Base-by-base conservation (phyloP, 2,329 filamentous ascomycete species). In the Colletotrichum filicis region DNA sequence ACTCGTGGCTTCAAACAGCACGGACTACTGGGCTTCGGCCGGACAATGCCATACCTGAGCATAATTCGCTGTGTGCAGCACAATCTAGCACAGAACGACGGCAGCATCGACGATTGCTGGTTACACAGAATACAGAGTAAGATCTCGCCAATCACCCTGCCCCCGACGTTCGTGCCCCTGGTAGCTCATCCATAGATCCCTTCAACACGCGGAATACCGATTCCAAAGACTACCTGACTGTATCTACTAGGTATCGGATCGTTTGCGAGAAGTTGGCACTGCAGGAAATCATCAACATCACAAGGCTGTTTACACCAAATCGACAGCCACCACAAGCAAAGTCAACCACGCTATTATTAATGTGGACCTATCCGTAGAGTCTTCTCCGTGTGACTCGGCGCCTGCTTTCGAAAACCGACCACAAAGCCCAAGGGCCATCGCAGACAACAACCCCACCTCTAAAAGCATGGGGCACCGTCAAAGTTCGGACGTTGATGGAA, bases 51-150 rank as follows among this genome's bases (percentile, higher is more conserved):
- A 49, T 49, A 19, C 42, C 16, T 70, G 49, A 69, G 58, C 59
- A 59, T 28, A 12, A 16, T 62, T 42, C n/a, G 52, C 57, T 63
- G 30, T 52, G 49, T 57, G 32, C 58, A 59, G 69, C 53, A 58
- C 66, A 59, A 69, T 64, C 66, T n/a, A 57, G 68, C 59, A 64
- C 53, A 52, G 58, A 68, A 59, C 59, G 42, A 59, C 53, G 59
- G 53, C 30, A 66, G n/a, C 56, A 73, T 73, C 71, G 66, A 73
- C 66, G 70, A 66, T 73, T 66, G 24, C 37, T 30, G 66, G 59
- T 68, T 46, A 68, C 49, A 49, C 52, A 26, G 22, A 65, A 46
- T 63, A 28, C 52, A 68, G 37, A 46, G 16, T 16, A 28, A 16
- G 16, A 46, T 52, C 56, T 60, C 46, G 52, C 32, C 66, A 56